These are phyloP conservation scores for Taphrina betulina DNA, from an alignment of 1,139 yeast species.

Conservation along the genomic window DNA sequence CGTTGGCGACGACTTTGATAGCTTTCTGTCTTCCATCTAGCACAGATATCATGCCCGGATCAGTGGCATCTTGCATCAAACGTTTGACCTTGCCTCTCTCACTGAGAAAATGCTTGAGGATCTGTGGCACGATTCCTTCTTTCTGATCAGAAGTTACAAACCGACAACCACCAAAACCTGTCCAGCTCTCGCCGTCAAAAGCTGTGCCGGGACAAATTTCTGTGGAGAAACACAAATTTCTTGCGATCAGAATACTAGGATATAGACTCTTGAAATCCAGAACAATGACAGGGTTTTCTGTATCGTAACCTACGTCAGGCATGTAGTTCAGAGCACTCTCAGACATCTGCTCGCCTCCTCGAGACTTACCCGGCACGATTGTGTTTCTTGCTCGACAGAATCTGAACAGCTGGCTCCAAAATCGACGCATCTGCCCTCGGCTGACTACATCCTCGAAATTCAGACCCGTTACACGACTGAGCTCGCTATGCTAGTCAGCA, in stretches of 20 bases:
- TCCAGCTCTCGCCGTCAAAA: slow-evolving; percentile 6
- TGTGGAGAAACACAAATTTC: slow-evolving; percentile 31
- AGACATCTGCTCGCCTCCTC: slow-evolving; percentile 26
- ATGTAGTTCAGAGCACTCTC: slow-evolving; percentile 30
- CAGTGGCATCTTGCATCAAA: slow-evolving; percentile 14
- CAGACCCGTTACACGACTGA: slow-evolving; percentile 26
- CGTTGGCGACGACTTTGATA: slow-evolving; percentile 30
- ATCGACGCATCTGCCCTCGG: slow-evolving; percentile 30
- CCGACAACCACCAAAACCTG: slow-evolving; percentile 28
- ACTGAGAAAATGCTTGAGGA: slow-evolving; percentile 26
- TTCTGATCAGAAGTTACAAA: slow-evolving; percentile 18
- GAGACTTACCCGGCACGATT: slow-evolving; percentile 20
- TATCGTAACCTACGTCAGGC: slow-evolving; percentile 31
- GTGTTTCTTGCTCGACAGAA: slow-evolving; percentile 17
- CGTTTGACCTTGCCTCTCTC: slow-evolving; percentile 22
- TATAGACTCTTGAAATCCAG: slow-evolving; percentile 27
- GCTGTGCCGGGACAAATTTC: slow-evolving; percentile 16
- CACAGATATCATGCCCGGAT: slow-evolving; percentile 18
- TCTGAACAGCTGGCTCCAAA: slow-evolving; percentile 27
- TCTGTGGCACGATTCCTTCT: slow-evolving; percentile 28
- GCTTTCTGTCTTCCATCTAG: slow-evolving; percentile 32
- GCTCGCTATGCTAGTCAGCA: not conserved
- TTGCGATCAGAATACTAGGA: slow-evolving; percentile 27
- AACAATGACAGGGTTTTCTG: slow-evolving; percentile 25
- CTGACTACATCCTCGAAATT: slow-evolving; percentile 23